phyloP scores from a whole-genome alignment of 306 rosid species.

The Abrus pulchellus region DNA sequence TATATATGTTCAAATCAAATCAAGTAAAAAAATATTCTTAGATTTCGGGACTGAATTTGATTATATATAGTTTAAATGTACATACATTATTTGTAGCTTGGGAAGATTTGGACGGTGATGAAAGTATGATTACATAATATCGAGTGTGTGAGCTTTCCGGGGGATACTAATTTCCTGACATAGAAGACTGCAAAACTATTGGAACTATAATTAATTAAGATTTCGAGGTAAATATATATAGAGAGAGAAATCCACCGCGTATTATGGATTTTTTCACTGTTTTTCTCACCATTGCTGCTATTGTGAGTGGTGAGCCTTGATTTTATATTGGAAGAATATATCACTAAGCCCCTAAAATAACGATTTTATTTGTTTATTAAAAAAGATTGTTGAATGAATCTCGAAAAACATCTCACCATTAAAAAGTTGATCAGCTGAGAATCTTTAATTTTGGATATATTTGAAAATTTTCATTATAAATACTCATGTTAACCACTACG shows the following conservation, averaged over 20 bases:
- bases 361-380: too few relatives aligned
- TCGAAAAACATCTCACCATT: too few relatives aligned
- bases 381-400: background rate
- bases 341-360: too few relatives aligned
- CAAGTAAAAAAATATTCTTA: conserved; percentile 1
- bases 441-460: too few relatives aligned
- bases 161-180: conserved; percentile 8
- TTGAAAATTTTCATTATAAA: too few relatives aligned
- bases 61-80: background rate
- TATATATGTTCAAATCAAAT: background rate
- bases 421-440: too few relatives aligned
- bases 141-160: background rate
- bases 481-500: too few relatives aligned
- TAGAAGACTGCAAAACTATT: conserved; percentile 19
- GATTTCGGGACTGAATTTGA: conserved; percentile 6
- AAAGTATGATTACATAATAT: background rate
- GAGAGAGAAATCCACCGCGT: background rate
- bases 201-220: background rate
- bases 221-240: background rate
- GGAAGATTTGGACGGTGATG: conserved; percentile 40
- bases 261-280: background rate
- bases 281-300: too few relatives aligned
- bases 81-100: background rate
- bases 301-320: too few relatives aligned
- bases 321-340: background rate